Evolutionary conservation across 352 stramenopile species (phyloP).

Genomic region (Globisporangium polare): DNA sequence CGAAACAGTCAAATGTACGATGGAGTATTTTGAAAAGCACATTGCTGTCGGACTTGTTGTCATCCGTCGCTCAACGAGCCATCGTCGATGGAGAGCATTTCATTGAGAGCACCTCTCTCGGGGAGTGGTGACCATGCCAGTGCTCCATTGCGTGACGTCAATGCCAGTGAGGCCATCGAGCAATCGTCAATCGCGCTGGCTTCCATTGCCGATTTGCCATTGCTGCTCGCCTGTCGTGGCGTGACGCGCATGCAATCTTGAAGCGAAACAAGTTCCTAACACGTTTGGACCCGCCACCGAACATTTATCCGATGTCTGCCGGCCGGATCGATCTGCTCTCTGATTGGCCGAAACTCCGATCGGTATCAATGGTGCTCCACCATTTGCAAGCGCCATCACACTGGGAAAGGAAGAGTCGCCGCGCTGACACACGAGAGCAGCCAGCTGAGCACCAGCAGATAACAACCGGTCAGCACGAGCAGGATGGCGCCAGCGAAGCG

Average conservation of each 20-base stretch:
- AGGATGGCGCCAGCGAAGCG: constrained; percentile 54
- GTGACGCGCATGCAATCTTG: too few relatives aligned
- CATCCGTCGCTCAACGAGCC: too few relatives aligned
- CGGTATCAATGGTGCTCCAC: constrained; percentile 14
- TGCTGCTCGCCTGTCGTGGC: too few relatives aligned
- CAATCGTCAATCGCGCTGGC: too few relatives aligned
- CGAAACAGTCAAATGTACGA: constrained; percentile 12
- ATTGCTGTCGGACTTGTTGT: too few relatives aligned
- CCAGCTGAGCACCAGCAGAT: not conserved
- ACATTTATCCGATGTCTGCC: not conserved
- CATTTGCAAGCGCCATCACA: not conserved
- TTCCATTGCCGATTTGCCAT: too few relatives aligned
- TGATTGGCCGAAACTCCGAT: constrained; percentile 9
- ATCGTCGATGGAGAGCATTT: too few relatives aligned
- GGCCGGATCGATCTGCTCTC: not conserved
- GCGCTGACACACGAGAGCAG: not conserved
- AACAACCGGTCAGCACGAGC: not conserved
- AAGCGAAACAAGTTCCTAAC: not conserved
- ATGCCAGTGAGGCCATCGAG: too few relatives aligned
- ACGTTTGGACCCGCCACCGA: not conserved
- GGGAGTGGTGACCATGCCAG: too few relatives aligned
- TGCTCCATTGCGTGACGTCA: too few relatives aligned
- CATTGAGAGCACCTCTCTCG: too few relatives aligned
- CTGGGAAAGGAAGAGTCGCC: constrained; percentile 10
- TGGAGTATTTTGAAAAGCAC: constrained; percentile 18